These are phyloP conservation scores for Phytophthora sansomeana DNA, from an alignment of 352 stramenopile species.

Conservation along the genomic window DNA sequence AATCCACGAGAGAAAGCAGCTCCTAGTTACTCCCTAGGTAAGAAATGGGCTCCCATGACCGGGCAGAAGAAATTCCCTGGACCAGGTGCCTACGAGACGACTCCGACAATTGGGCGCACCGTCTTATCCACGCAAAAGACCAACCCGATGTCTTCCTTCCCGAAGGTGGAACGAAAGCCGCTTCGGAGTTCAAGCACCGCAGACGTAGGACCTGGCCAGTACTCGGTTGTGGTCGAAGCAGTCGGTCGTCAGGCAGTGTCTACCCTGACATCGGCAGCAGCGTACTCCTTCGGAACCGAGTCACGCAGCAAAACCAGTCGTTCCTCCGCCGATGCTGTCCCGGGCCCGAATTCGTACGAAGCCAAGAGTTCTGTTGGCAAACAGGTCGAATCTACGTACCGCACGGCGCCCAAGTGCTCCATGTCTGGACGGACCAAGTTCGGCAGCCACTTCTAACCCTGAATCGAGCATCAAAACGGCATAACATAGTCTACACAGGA, in stretches of 20 bases:
- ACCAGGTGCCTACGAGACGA: slow-evolving; percentile 67
- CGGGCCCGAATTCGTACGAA: slow-evolving; percentile 62
- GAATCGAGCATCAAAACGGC: background rate
- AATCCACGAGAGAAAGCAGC: slow-evolving; percentile 72
- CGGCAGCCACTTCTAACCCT: slow-evolving; percentile 68
- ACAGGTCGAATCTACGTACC: slow-evolving; percentile 74
- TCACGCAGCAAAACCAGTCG: slow-evolving; percentile 50
- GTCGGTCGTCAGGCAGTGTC: slow-evolving; percentile 77
- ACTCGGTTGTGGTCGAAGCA: slow-evolving; percentile 67
- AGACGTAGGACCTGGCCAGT: slow-evolving; percentile 78
- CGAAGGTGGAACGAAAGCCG: slow-evolving; percentile 77
- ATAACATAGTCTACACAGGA: slow-evolving; percentile 24
- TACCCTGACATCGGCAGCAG: slow-evolving; percentile 59
- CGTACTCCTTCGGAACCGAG: slow-evolving; percentile 78
- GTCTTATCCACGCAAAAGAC: slow-evolving; percentile 80
- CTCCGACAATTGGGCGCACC: slow-evolving; percentile 64
- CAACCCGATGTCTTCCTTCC: slow-evolving; percentile 65
- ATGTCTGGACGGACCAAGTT: slow-evolving; percentile 87
- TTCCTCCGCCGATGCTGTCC: slow-evolving; percentile 33
- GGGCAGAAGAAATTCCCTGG: slow-evolving; percentile 66
- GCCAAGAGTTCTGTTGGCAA: slow-evolving; percentile 66
- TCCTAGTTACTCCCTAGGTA: slow-evolving; percentile 78
- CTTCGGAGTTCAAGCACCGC: slow-evolving; percentile 49
- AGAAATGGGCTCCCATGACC: slow-evolving; percentile 62
- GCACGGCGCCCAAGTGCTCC: slow-evolving; percentile 67